These are phyloP conservation scores for Bifiguratus adelaidae DNA, from an alignment of 192 early-diverging fungal genomes.

Conservation along the genomic window DNA sequence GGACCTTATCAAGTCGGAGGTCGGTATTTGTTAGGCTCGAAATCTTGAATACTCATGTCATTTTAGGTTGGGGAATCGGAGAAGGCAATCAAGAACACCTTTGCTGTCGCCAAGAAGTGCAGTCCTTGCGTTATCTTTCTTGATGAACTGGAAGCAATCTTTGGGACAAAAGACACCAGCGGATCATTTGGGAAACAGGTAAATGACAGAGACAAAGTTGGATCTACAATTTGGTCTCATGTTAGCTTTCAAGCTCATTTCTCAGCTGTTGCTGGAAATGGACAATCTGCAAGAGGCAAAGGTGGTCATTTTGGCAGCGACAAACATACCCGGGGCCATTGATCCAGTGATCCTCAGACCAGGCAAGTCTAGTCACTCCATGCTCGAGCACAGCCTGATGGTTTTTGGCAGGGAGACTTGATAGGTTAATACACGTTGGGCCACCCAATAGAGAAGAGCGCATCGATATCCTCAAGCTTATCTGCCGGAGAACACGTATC, in stretches of 20 bases:
- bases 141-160: slow-evolving; percentile 90
- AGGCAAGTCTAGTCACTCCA: too few species aligned
- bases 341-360: slow-evolving; percentile 69
- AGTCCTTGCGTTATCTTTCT: slow-evolving; percentile 83
- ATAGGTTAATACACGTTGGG: slow-evolving; percentile 61
- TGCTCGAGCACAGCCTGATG: too few species aligned
- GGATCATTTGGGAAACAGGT: slow-evolving; percentile 65
- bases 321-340: slow-evolving; percentile 69
- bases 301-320: slow-evolving; percentile 78
- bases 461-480: slow-evolving; percentile 47
- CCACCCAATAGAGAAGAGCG: slow-evolving; percentile 49
- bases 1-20: slow-evolving; percentile 78
- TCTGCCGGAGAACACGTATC: slow-evolving; percentile 19
- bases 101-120: slow-evolving; percentile 54
- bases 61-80: slow-evolving; percentile 82
- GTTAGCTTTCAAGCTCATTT: slow-evolving; percentile 47
- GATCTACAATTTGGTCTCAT: background rate
- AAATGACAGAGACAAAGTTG: background rate
- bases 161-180: slow-evolving; percentile 53
- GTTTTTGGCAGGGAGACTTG: slow-evolving; percentile 60
- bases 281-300: slow-evolving; percentile 46
- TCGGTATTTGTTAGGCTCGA: too few species aligned
- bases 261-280: slow-evolving; percentile 71
- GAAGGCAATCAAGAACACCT: slow-evolving; percentile 72
- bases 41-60: background rate